These are phyloP conservation scores for Aspergillus melleus DNA, from an alignment of 2,329 filamentous ascomycete genomes.

Conservation along the genomic window DNA sequence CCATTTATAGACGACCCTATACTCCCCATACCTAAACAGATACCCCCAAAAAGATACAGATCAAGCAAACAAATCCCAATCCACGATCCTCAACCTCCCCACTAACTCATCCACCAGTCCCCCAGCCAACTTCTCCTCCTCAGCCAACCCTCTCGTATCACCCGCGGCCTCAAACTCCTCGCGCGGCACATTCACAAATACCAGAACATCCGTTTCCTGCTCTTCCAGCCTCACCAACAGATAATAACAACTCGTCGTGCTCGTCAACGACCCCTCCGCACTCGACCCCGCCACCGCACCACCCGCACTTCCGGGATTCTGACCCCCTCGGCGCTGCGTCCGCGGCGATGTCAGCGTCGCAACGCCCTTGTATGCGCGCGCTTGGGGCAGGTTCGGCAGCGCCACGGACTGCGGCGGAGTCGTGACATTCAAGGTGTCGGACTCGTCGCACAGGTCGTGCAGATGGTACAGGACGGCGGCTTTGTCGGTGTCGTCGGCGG, in stretches of 20 bases:
- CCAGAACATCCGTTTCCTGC: conserved; percentile 75
- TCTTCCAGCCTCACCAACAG: conserved; percentile 74
- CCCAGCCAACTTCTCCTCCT: conserved; percentile 58
- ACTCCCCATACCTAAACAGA: background rate
- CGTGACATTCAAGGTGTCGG: conserved; percentile 66
- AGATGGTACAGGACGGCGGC: conserved; percentile 49
- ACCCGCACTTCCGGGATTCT: conserved; percentile 11
- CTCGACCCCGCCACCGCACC: conserved; percentile 22
- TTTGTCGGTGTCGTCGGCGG: conserved; percentile 58
- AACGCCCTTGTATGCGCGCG: conserved; percentile 28
- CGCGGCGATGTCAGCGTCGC: conserved; percentile 27
- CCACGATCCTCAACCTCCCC: conserved; percentile 72
- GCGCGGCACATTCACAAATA: conserved; percentile 87
- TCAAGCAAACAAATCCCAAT: conserved; percentile 71
- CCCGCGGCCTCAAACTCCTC: conserved; percentile 70
- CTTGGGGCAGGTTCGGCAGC: conserved; percentile 45
- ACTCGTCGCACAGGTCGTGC: conserved; percentile 67
- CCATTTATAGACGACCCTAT: too few species aligned
- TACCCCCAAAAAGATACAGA: background rate
- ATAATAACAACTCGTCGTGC: conserved; percentile 68
- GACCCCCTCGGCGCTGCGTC: conserved; percentile 11
- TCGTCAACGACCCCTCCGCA: conserved; percentile 20
- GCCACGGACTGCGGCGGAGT: conserved; percentile 60
- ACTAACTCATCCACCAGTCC: conserved; percentile 54
- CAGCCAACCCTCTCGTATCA: conserved; percentile 65